Percentiles rank a stretch among this genome's conserved stretches.
Conservation (phyloP, 352 stramenopile species). For the Peronosclerospora sorghi region DNA sequence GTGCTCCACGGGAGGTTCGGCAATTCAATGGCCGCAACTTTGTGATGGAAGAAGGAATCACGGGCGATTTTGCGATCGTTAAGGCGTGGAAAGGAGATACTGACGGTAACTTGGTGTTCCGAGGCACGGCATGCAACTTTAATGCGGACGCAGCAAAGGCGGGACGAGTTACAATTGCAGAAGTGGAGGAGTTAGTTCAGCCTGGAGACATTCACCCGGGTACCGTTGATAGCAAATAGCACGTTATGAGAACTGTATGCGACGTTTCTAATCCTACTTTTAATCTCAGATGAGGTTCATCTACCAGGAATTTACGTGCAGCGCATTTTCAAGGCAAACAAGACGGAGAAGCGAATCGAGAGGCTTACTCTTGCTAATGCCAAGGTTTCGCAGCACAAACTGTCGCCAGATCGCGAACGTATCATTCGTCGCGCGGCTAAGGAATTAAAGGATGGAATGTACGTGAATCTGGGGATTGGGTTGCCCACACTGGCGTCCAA, state of each 20-base stretch:
- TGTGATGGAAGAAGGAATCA: conserved; percentile 93
- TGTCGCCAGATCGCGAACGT: conserved; percentile 73
- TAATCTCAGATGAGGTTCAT: conserved; percentile 82
- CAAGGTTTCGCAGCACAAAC: conserved; percentile 44
- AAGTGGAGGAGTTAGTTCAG: conserved; percentile 93
- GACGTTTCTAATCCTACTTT: not conserved
- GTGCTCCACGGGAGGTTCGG: conserved; percentile 53
- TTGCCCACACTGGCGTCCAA: conserved; percentile 92
- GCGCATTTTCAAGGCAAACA: conserved; percentile 86
- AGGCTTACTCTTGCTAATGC: conserved; percentile 79
- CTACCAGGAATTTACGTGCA: conserved; percentile 93
- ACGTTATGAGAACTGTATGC: not conserved
- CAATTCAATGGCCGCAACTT: conserved; percentile 86
- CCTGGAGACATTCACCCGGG: conserved; percentile 87
- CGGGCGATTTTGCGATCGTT: conserved; percentile 89
- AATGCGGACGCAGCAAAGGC: conserved; percentile 94
- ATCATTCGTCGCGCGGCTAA: conserved; percentile 90
- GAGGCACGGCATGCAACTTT: conserved; percentile 92
- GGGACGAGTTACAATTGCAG: conserved; percentile 87
- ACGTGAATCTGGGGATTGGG: conserved; percentile 95
- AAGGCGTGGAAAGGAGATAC: conserved; percentile 95
- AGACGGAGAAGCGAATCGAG: conserved; percentile 92
- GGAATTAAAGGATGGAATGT: conserved; percentile 90
- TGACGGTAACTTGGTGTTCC: conserved; percentile 93
- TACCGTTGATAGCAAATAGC: conserved; percentile 5